Percentiles rank a stretch among this genome's conserved stretches.
Evolutionary conservation across 2,329 filamentous ascomycete species (phyloP).

Genomic region (Fusarium liriodendri): DNA sequence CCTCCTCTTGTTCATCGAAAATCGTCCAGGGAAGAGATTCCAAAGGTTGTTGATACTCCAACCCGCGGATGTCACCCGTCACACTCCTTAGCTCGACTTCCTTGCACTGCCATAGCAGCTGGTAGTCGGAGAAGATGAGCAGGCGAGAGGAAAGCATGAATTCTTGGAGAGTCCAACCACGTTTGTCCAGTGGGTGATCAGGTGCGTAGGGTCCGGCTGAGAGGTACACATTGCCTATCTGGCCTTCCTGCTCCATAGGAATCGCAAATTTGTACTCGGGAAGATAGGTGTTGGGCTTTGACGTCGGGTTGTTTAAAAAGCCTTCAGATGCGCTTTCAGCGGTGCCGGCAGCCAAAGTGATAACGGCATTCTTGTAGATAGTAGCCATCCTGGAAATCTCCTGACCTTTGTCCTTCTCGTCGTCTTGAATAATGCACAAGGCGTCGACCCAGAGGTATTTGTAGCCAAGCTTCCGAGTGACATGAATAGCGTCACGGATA

Average conservation of each 20-base stretch:
- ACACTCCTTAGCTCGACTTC: constrained; percentile 10
- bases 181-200: constrained; percentile 8
- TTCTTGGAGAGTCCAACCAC: constrained; percentile 34
- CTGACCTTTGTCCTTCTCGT: fast-evolving
- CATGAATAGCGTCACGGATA: background rate
- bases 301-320: too few relatives aligned
- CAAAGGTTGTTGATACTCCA: background rate
- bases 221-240: too few relatives aligned
- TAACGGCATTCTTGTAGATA: background rate
- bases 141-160: constrained; percentile 30
- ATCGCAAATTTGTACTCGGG: background rate
- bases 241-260: too few relatives aligned
- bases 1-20: too few relatives aligned
- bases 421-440: background rate
- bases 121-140: constrained; percentile 23
- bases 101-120: constrained; percentile 33
- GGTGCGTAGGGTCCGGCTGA: background rate
- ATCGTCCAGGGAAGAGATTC: background rate
- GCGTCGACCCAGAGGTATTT: background rate
- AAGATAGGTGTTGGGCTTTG: too few relatives aligned
- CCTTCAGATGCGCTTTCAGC: background rate
- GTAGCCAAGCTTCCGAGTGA: background rate
- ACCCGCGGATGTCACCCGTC: background rate
- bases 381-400: background rate
- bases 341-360: background rate